Base-by-base conservation (phyloP, 345 rosid species). In the Hibiscus trionum region DNA sequence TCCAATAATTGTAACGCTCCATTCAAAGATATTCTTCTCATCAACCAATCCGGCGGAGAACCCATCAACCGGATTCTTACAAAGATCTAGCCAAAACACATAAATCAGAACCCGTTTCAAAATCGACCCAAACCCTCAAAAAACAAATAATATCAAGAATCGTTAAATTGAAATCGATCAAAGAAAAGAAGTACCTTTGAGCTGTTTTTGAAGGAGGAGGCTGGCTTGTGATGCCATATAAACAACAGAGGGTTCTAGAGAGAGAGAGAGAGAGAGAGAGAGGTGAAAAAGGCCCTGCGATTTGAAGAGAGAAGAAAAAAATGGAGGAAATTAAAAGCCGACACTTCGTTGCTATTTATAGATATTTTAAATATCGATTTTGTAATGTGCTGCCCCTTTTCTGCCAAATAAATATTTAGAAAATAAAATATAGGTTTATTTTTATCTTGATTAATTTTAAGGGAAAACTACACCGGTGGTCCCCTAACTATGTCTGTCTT, bases 191-290 rank as follows among this genome's bases (percentile, higher is more conserved):
- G 2, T 80, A 86, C 98, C 93, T 81, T 83, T 88, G 74, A 94
- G 98, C 79, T 94, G 98, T 76, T 90, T 94, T 75, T 88, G 97
- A 73, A 94, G 93, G 77, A 95, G 99, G 52, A 95, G 99, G 75
- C 96, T 83, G 46, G 89, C 99, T 76, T 95, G 99, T 72, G 93
- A 87, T 27, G 53, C 17, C 85, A 85, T 80, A 42, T 4, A 47
- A 47, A 46, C 37, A 24, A 46, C 19, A 49, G n/a, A 49, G 16
- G 4, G 5, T 3, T 37, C 42, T 7, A 37, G 44, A 37, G 44
- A 37, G 44, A 49, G 53, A 49, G 14, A 14, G 37, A 35, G 37
- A 46, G 52, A 46, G 14, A 14, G 14, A 21, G 15, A 42, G 19
- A 6, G 46, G 31, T 52, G 8, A 17, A 24, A 24, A 50, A 17